Evolutionary conservation across 1,284 basidiomycete genomes (phyloP).

Genomic region (Ceratobasidium sp.): DNA sequence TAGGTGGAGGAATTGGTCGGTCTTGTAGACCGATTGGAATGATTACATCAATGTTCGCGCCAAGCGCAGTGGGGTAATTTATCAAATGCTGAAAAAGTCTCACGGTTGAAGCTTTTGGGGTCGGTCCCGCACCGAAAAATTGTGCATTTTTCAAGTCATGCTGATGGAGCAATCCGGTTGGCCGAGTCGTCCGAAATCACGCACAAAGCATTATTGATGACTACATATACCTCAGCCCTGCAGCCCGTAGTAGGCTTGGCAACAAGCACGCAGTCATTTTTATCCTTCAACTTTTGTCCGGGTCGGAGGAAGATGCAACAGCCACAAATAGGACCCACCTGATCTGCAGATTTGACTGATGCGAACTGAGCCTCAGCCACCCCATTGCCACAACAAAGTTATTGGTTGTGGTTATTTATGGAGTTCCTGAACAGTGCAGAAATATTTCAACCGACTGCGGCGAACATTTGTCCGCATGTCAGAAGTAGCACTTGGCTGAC

Average conservation of each 20-base stretch:
- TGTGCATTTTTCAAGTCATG: neutral
- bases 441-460: too few species aligned
- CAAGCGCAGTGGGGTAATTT: neutral
- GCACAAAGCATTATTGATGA: neutral
- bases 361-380: too few species aligned
- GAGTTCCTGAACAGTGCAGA: too few species aligned
- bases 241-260: neutral
- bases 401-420: too few species aligned
- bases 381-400: too few species aligned
- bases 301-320: too few species aligned
- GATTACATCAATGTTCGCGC: slow-evolving; percentile 4
- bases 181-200: neutral
- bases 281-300: too few species aligned
- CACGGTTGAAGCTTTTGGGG: neutral
- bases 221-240: neutral
- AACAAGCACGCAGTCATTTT: neutral
- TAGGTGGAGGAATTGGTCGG: neutral
- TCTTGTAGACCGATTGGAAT: neutral
- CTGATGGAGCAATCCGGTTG: neutral
- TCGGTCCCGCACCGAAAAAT: neutral
- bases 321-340: too few species aligned
- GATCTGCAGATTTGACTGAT: too few species aligned
- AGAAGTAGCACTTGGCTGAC: too few species aligned
- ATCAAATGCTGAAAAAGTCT: neutral
- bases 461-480: too few species aligned